A percentile compares a stretch with the other conserved stretches of the same genome.
Evolutionary conservation across 108 stramenopile genomes (phyloP).

Genomic region (Pinguiococcus pyrenoidosus): DNA sequence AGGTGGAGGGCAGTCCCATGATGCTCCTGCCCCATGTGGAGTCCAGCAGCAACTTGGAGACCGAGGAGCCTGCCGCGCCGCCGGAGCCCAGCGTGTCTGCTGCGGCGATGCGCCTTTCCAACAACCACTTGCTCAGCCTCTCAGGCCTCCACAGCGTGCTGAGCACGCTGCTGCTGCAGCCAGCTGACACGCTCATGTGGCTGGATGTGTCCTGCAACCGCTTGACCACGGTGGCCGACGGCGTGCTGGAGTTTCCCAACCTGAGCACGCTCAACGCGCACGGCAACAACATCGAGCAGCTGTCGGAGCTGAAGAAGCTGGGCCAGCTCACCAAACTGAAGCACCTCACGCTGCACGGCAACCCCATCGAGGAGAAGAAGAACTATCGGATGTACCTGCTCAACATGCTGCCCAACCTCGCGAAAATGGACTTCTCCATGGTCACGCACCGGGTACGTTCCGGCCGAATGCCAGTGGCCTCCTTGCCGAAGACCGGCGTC

Average conservation of each 20-base stretch:
- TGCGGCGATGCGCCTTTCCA: neutral
- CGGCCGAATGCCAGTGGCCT: no score
- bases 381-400: conserved; percentile 18
- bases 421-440: conserved; percentile 1
- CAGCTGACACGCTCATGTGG: conserved; percentile 1
- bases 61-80: no score
- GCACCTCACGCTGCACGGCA: conserved; percentile 14
- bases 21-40: no score
- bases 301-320: conserved; percentile 11
- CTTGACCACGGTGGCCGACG: neutral
- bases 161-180: no score
- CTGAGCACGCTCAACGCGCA: conserved; percentile 15
- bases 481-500: no score
- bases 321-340: conserved; percentile 1
- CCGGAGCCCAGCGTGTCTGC: no score
- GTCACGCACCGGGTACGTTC: conserved; percentile 3
- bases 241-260: neutral
- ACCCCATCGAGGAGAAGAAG: conserved; percentile 22
- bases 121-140: neutral
- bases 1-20: neutral
- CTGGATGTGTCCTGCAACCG: conserved; percentile 2
- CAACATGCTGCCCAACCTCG: neutral
- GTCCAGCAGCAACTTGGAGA: no score
- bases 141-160: no score
- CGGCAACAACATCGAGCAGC: conserved; percentile 11